Evolutionary conservation across 352 stramenopile genomes (phyloP), one percentile per base, ranked within the genome.

Genomic region (Pythium monospermum): DNA sequence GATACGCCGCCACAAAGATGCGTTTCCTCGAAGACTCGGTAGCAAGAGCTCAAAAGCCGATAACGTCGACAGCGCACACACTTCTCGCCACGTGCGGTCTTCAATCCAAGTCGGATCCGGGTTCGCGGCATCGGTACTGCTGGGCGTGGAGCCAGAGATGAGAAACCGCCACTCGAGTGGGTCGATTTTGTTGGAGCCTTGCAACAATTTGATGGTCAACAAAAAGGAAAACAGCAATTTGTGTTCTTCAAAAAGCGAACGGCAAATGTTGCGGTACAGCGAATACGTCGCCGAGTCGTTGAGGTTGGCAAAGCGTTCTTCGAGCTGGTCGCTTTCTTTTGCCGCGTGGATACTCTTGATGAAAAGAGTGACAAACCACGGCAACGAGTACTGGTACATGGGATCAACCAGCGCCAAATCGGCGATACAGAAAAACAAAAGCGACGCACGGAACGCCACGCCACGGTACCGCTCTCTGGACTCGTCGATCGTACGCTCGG

Each of bases 311-410:
- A 97, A 63, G 15, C 91, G 57, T 52, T 83, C 68, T 48, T 94
- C 83, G 3, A 97, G 73, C 22, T 91, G 78, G 7, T 96, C 86
- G 30, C 81, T 89, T 32, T 85, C 78, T 19, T 85, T 83, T 1
- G 89, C 88, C 6, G 60, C 68, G 23, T 78, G 81, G 23, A 97
- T 96, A 26, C 83, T 91, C 49, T 91, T 90, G 37, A 94, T 73
- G 51, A 98, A 98, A 4, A 97, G 62, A 1, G 76, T 75, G 13
- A 93, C 82, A 57, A 98, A 98, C 90, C 88, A 98, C 44, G 94
- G 85, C 23, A 98, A 61, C 19, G 82, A 96, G 55, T 97, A 98
- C 70, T 98, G 89, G 64, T 96, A 97, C 86, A 97, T 96, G 0
- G 90, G 89, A 47, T 97, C 90, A 4, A 97, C 87, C 4, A 93